Conservation (phyloP, 768 basidiomycete genomes). For the Tylopilus vinaceipallidus region DNA sequence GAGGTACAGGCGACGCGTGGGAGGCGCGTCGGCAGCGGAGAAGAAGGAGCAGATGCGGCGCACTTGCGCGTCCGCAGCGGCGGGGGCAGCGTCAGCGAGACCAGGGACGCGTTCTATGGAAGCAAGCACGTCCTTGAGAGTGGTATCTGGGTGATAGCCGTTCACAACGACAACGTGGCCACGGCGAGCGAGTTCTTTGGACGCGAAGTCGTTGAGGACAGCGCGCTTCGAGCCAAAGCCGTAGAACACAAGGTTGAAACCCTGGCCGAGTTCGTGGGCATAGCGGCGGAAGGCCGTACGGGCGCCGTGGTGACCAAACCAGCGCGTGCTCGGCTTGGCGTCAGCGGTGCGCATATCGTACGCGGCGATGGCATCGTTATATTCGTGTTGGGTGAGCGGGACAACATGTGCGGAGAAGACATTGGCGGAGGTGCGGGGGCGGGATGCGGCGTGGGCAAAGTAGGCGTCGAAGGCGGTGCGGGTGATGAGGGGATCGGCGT, state of each 20-base stretch:
- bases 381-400: slow-evolving; percentile 69
- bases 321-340: slow-evolving; percentile 15
- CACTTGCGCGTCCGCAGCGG: slow-evolving; percentile 56
- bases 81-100: slow-evolving; percentile 8
- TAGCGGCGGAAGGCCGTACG: slow-evolving; percentile 54
- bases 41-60: slow-evolving; percentile 68
- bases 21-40: slow-evolving; percentile 34
- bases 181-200: slow-evolving; percentile 45
- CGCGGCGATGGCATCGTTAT: slow-evolving; percentile 34
- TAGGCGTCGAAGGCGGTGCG: slow-evolving; percentile 84
- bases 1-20: slow-evolving; percentile 58
- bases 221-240: slow-evolving; percentile 87
- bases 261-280: slow-evolving; percentile 68
- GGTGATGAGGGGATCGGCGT: not conserved
- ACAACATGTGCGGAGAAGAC: slow-evolving; percentile 75
- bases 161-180: slow-evolving; percentile 81
- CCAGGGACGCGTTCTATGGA: slow-evolving; percentile 48
- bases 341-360: slow-evolving; percentile 18
- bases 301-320: slow-evolving; percentile 16
- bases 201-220: slow-evolving; percentile 74
- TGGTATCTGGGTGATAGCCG: slow-evolving; percentile 68
- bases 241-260: slow-evolving; percentile 87
- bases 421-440: slow-evolving; percentile 72
- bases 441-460: slow-evolving; percentile 61
- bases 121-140: slow-evolving; percentile 64